phyloP scores from a whole-genome alignment of 1,139 yeast species.

The Lodderomyces beijingensis region DNA sequence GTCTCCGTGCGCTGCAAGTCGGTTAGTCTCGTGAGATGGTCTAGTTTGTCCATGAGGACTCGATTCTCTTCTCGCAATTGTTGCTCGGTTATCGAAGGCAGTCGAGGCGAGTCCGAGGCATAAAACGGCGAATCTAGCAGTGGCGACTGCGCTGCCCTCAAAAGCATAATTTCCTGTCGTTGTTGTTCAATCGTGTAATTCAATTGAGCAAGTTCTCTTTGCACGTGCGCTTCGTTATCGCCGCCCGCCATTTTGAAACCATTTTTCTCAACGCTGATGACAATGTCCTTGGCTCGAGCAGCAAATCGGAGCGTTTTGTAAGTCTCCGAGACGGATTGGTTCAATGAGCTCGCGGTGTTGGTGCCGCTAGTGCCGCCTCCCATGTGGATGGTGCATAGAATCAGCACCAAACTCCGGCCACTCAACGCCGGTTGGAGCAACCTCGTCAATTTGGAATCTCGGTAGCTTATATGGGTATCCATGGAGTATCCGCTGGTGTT shows the following conservation, averaged over 20 bases:
- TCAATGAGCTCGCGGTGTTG: slow-evolving; percentile 2
- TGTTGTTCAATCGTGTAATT: slow-evolving; percentile 43
- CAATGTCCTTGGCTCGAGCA: slow-evolving; percentile 84
- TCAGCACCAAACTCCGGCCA: slow-evolving; percentile 81
- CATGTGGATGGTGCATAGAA: slow-evolving; percentile 79
- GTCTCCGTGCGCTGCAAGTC: slow-evolving; percentile 57
- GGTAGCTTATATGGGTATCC: slow-evolving; percentile 69
- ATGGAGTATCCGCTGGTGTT: slow-evolving; percentile 15
- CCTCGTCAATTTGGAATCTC: slow-evolving; percentile 85
- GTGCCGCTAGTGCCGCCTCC: slow-evolving; percentile 21
- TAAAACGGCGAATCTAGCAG: background rate
- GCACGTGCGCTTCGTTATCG: slow-evolving; percentile 39
- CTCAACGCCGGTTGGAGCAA: slow-evolving; percentile 87
- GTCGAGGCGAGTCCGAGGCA: background rate
- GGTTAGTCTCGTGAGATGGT: slow-evolving; percentile 59
- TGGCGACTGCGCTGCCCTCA: slow-evolving; percentile 13
- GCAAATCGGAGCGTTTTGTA: slow-evolving; percentile 87
- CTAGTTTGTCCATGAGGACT: slow-evolving; percentile 61
- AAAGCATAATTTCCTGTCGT: slow-evolving; percentile 33
- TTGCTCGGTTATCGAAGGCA: slow-evolving; percentile 1
- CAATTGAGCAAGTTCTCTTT: slow-evolving; percentile 44
- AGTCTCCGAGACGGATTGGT: slow-evolving; percentile 64
- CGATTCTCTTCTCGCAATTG: slow-evolving; percentile 55
- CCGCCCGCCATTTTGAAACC: slow-evolving; percentile 25
- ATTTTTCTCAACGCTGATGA: slow-evolving; percentile 61